Evolutionary conservation across 1,139 yeast species (phyloP).

Genomic region (Casaregolazyma lundiana): DNA sequence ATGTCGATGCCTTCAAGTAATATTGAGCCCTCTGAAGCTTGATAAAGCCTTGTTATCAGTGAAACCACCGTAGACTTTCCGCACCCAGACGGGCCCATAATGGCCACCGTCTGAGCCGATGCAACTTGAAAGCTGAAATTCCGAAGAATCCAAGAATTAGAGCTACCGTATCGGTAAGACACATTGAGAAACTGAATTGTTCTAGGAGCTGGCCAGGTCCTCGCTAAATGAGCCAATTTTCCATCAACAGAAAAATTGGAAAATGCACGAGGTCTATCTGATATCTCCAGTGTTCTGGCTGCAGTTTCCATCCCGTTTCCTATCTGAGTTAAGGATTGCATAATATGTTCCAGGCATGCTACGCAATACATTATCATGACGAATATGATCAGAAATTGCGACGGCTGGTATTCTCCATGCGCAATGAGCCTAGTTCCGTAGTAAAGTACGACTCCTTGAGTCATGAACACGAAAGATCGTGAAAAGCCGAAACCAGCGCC

Average conservation of each 20-base stretch:
- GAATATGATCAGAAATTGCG: conserved; percentile 62
- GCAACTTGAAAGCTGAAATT: conserved; percentile 41
- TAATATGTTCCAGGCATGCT: conserved; percentile 53
- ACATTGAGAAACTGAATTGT: conserved; percentile 31
- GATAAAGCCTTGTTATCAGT: conserved; percentile 60
- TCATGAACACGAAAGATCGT: conserved; percentile 49
- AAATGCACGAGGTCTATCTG: background rate
- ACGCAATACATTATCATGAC: conserved; percentile 71
- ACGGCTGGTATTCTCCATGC: conserved; percentile 46
- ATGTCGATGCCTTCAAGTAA: conserved; percentile 59
- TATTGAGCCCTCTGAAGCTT: conserved; percentile 54
- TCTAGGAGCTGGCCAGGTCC: background rate
- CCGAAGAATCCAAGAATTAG: conserved; percentile 15
- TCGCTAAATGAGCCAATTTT: background rate
- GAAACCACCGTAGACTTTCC: conserved; percentile 83
- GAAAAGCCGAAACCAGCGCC: conserved; percentile 62
- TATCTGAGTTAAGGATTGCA: conserved; percentile 68
- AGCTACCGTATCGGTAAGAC: conserved; percentile 41
- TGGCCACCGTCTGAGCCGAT: conserved; percentile 68
- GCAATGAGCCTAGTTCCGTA: conserved; percentile 74
- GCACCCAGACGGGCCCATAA: conserved; percentile 87
- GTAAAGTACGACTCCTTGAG: conserved; percentile 67
- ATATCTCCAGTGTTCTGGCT: conserved; percentile 34
- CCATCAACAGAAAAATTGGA: background rate
- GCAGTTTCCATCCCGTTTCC: conserved; percentile 53